Base-by-base conservation (phyloP, 2,329 filamentous ascomycete species). In the Colletotrichum cordylinicola region DNA sequence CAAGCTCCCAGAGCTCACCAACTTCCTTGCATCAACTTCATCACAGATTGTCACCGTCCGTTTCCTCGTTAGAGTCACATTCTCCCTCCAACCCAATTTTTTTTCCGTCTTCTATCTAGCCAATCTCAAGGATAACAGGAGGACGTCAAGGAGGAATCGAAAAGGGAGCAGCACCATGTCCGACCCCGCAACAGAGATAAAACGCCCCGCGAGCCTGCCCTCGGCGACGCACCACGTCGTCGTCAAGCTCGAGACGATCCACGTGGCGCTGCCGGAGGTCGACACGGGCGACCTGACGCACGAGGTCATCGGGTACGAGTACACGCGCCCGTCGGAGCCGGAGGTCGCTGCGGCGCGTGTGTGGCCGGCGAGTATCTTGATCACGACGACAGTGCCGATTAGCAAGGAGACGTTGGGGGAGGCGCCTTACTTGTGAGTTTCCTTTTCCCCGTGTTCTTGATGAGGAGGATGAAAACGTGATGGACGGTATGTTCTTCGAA, bases 281-380 rank as follows among this genome's bases (percentile, higher is more conserved):
- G 74, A 78, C 31, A 69, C 56, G 21, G 64, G 43, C 8, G 31
- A 16, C 21, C 29, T 75, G 15, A 78, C 77, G 18, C 76, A 78
- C 37, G 77, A 78, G 61, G 24, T 77, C 52, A 77, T 78, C 15
- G 70, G 62, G 27, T 78, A 78, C 60, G 37, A 74, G 21, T 78
- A 77, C 61, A 78, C 77, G 10, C 52, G 70, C 33, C 67, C 76
- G 13, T 64, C 55, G 33, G 68, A 76, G 15, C 12, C 31, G 15
- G 69, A 56, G 2, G 37, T 77, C 7, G 67, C 55, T n/a, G 75
- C 72, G 35, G 72, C 77, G 18, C 66, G 77, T 52, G 76, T 80
- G 56, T 77, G 67, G 33, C 76, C 81, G 52, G 81, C 81, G 10
- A 79, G 80, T 66, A 77, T 82, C 39, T 67, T 81, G 16, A 78